Conservation (phyloP, 2,329 filamentous ascomycete genomes). For the Annulohypoxylon truncatum region DNA sequence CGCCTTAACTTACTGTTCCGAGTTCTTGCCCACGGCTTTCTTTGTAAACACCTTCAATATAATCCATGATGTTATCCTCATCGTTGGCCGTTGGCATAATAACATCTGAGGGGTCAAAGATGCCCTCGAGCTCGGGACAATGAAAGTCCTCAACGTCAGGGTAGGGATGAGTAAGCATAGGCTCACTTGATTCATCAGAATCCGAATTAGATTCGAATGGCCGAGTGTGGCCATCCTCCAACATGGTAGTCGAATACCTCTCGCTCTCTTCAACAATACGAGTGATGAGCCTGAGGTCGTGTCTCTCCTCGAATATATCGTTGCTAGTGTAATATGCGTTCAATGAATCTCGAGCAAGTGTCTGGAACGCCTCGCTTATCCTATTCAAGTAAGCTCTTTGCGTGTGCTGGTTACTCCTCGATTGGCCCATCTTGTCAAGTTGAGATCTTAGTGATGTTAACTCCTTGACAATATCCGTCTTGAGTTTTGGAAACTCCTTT, state of each 20-base stretch:
- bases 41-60: slow-evolving; percentile 57
- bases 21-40: slow-evolving; percentile 57
- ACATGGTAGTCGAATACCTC: slow-evolving; percentile 40
- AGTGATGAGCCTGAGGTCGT: slow-evolving; percentile 48
- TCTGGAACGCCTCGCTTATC: slow-evolving; percentile 48
- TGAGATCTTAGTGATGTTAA: slow-evolving; percentile 22
- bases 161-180: not conserved
- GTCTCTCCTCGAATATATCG: slow-evolving; percentile 34
- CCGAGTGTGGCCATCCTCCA: slow-evolving; percentile 46
- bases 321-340: slow-evolving; percentile 43
- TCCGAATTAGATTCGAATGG: slow-evolving; percentile 33
- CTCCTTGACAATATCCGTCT: slow-evolving; percentile 40
- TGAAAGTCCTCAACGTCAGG: not conserved
- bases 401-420: slow-evolving; percentile 41
- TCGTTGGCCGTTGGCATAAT: slow-evolving; percentile 34
- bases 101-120: slow-evolving; percentile 43
- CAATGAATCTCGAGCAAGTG: slow-evolving; percentile 41
- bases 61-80: slow-evolving; percentile 54
- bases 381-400: slow-evolving; percentile 47
- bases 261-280: slow-evolving; percentile 46
- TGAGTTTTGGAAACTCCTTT: slow-evolving; percentile 48
- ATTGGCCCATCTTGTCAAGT: slow-evolving; percentile 41
- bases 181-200: not conserved
- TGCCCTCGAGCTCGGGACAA: slow-evolving; percentile 44
- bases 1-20: slow-evolving; percentile 49